Evolutionary conservation across 2,329 filamentous ascomycete species (phyloP), one percentile per base, ranked within the genome.

Genomic region (Ophiostoma piceae): DNA sequence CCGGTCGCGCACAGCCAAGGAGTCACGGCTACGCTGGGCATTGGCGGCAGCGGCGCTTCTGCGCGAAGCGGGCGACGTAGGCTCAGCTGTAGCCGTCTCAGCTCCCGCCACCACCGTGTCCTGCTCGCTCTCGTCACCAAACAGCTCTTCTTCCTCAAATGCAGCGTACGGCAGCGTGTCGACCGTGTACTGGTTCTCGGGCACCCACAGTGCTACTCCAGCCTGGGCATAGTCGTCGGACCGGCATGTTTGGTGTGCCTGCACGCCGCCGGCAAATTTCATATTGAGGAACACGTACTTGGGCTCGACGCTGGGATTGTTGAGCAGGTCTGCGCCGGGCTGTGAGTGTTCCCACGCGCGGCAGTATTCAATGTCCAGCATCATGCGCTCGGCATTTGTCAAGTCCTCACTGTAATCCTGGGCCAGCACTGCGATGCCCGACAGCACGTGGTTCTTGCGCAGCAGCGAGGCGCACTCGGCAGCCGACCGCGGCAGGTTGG

Each of bases 341-440:
- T 73, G 71, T 3, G 81, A 81, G 67, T 80, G 75, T 73, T 87
- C 85, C 79, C 84, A 82, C 22, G 77, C 77, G 41, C 79, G 76
- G 67, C 82, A 83, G 9, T 78, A 78, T 39, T 80, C 77, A 54
- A 84, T 74, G 47, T 76, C 71, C 32, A 72, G 72, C 39, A 74
- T 72, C 68, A 81, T 80, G 1, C 14, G 19, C 4, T 60, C 67
- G 19, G 41, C 54, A 12, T 67, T 37, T 5, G 67, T 72, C 22
- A 43, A 41, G 14, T 67, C 65, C 12, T 32, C 29, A 7, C 12
- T 22, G 29, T 67, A 19, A 16, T 67, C 29, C 26, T 35, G 26
- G 3, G 16, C 66, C 41, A 51, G 41, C 12, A 26, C 14, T 2
- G 62, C 14, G 0, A 68, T 41, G 35, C 75, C 72, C 14, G 70